These are phyloP conservation scores for Darksidea phi DNA, from an alignment of 495 filamentous ascomycete species.

Conservation along the genomic window DNA sequence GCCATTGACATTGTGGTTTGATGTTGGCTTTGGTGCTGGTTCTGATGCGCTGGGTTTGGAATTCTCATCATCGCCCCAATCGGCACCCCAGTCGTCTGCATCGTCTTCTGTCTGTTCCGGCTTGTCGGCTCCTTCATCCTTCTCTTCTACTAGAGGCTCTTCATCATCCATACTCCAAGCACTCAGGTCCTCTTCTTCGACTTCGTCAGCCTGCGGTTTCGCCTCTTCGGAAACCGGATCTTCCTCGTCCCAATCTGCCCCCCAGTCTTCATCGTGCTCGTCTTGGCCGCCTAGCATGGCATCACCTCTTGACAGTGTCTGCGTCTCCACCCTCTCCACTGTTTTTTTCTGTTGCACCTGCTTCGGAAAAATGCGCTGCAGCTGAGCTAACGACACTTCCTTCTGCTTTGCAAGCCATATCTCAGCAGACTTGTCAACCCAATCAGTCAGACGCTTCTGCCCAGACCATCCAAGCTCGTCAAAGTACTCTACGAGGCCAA, in stretches of 20 bases:
- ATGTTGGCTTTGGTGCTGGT: neutral
- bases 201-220: constrained; percentile 44
- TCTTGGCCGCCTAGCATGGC: constrained; percentile 57
- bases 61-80: constrained; percentile 9
- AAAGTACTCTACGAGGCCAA: constrained; percentile 61
- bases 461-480: constrained; percentile 65
- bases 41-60: neutral
- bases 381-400: constrained; percentile 69
- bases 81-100: constrained; percentile 43
- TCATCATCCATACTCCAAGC: constrained; percentile 65
- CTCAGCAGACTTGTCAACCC: constrained; percentile 73
- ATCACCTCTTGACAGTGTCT: constrained; percentile 68
- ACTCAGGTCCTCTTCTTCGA: constrained; percentile 57
- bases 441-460: constrained; percentile 68
- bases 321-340: constrained; percentile 83
- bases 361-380: constrained; percentile 64
- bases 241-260: constrained; percentile 68
- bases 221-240: constrained; percentile 48
- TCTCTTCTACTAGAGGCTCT: constrained; percentile 33
- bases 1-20: constrained; percentile 26
- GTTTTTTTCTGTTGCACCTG: constrained; percentile 61
- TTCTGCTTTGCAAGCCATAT: constrained; percentile 85
- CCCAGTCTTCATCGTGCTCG: constrained; percentile 64
- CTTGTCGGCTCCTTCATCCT: constrained; percentile 25
- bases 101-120: constrained; percentile 59